phyloP scores from a whole-genome alignment of 2,329 filamentous ascomycete genomes.

The Colletotrichum incanum region DNA sequence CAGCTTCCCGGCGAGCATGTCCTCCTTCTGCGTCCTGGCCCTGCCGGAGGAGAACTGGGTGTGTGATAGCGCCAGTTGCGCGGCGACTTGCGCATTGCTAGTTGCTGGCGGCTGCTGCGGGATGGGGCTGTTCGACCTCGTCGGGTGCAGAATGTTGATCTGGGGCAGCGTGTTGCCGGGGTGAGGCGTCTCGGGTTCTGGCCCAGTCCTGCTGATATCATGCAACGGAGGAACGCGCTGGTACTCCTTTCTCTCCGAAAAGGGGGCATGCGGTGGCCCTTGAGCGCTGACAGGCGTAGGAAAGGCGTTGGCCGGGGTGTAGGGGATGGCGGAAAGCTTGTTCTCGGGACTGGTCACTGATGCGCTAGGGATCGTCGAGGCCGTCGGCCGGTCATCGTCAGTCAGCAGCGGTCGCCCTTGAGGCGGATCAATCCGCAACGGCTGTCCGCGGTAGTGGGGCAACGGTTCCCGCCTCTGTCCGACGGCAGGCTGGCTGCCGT shows the following conservation, averaged over 20 bases:
- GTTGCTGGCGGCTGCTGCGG: conserved; percentile 50
- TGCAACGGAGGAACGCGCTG: conserved; percentile 74
- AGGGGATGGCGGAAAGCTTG: conserved; percentile 73
- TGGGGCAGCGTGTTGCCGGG: conserved; percentile 69
- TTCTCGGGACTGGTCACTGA: conserved; percentile 73
- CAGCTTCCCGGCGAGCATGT: conserved; percentile 87
- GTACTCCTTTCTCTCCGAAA: conserved; percentile 72
- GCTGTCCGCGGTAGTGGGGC: conserved; percentile 73
- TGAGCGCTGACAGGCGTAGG: conserved; percentile 76
- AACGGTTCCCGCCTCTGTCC: conserved; percentile 69
- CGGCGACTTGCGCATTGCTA: conserved; percentile 68
- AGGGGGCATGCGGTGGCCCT: conserved; percentile 57
- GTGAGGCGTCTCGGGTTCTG: conserved; percentile 69
- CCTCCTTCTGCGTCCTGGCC: conserved; percentile 82
- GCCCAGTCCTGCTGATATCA: conserved; percentile 65
- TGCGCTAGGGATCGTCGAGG: conserved; percentile 72
- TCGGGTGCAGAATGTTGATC: conserved; percentile 69
- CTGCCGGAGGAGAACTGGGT: conserved; percentile 61
- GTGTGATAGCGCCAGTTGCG: conserved; percentile 73
- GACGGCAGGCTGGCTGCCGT: conserved; percentile 53
- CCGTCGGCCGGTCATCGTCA: conserved; percentile 73
- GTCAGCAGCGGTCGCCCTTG: conserved; percentile 69
- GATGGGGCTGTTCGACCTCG: conserved; percentile 64
- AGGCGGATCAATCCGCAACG: conserved; percentile 75
- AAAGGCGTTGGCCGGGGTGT: conserved; percentile 69